A percentile compares a stretch with the other conserved stretches of the same genome.
Conservation (phyloP, 2,329 filamentous ascomycete genomes). For the Sporothrix dimorphospora region DNA sequence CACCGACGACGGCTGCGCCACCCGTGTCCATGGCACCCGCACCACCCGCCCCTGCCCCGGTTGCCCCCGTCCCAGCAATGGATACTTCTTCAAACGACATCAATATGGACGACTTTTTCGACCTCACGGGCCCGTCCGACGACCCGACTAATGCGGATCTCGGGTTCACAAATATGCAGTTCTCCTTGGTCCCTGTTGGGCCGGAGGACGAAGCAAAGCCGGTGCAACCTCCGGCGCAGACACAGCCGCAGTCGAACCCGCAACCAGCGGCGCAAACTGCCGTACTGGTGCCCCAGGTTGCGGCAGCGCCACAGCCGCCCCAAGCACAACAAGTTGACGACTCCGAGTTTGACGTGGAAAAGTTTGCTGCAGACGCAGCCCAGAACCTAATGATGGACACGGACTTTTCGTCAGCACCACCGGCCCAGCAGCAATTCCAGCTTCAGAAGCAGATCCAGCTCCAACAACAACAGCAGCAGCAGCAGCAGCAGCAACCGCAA, state of each 20-base stretch:
- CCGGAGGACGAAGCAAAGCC: slow-evolving; percentile 32
- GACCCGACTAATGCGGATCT: slow-evolving; percentile 44
- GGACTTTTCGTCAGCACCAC: slow-evolving; percentile 17
- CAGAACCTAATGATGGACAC: slow-evolving; percentile 36
- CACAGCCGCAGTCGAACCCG: neutral
- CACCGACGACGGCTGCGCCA: neutral
- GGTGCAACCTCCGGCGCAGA: neutral
- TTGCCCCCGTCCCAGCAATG: slow-evolving; percentile 33
- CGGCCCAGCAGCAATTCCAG: neutral
- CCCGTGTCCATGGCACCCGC: neutral
- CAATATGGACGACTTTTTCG: slow-evolving; percentile 31
- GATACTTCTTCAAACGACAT: slow-evolving; percentile 28
- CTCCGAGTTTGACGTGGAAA: slow-evolving; percentile 51
- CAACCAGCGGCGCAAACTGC: slow-evolving; percentile 20
- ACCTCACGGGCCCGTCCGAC: slow-evolving; percentile 28
- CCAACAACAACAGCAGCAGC: neutral
- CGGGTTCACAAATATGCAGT: slow-evolving; percentile 61
- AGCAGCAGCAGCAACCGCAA: slow-evolving; percentile 3
- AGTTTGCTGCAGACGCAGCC: slow-evolving; percentile 44
- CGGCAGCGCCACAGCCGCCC: neutral
- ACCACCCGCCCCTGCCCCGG: slow-evolving; percentile 30
- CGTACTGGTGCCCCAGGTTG: slow-evolving; percentile 24
- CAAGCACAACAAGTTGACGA: slow-evolving; percentile 36
- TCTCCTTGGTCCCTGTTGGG: slow-evolving; percentile 53
- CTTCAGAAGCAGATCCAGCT: slow-evolving; percentile 16